Conservation (phyloP, 805 yeast species). For the Candida xiaguanensis region DNA sequence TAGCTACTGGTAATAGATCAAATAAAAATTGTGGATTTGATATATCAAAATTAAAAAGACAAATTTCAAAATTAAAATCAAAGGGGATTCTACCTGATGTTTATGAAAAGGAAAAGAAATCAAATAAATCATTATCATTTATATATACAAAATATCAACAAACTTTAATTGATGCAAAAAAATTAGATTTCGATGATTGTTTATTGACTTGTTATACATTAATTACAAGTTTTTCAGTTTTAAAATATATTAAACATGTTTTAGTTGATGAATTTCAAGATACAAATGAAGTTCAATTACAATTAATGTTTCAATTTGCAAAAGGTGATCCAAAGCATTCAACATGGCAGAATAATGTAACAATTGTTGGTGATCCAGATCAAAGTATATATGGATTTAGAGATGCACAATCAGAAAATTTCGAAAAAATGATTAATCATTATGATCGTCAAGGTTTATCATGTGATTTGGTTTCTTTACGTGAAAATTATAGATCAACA, state of each 20-base stretch:
- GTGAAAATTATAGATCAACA: slow-evolving; percentile 81
- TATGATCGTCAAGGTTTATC: slow-evolving; percentile 23
- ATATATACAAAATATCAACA: slow-evolving; percentile 54
- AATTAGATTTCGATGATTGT: slow-evolving; percentile 83
- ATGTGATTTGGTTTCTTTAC: slow-evolving; percentile 42
- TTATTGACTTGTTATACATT: slow-evolving; percentile 53
- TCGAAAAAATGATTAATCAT: slow-evolving; percentile 48
- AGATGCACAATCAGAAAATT: slow-evolving; percentile 70
- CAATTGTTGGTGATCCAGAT: slow-evolving; percentile 95
- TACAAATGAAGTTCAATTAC: slow-evolving; percentile 74
- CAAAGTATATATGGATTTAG: slow-evolving; percentile 91
- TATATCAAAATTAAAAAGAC: slow-evolving; percentile 34
- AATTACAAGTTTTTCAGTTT: slow-evolving; percentile 42
- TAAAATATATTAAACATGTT: slow-evolving; percentile 59
- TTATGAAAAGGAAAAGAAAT: slow-evolving; percentile 16
- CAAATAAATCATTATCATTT: slow-evolving; percentile 16
- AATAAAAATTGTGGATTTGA: slow-evolving; percentile 35
- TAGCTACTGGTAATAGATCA: slow-evolving; percentile 3
- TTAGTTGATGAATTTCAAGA: slow-evolving; percentile 95
- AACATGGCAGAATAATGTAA: slow-evolving; percentile 48
- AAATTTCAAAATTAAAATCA: slow-evolving; percentile 58
- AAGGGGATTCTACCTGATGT: slow-evolving; percentile 44
- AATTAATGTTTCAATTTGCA: slow-evolving; percentile 52
- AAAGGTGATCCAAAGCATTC: slow-evolving; percentile 28
- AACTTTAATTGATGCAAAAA: slow-evolving; percentile 35